Base-by-base conservation (phyloP, 176 grass and related monocot species). In the Lolium rigidum region DNA sequence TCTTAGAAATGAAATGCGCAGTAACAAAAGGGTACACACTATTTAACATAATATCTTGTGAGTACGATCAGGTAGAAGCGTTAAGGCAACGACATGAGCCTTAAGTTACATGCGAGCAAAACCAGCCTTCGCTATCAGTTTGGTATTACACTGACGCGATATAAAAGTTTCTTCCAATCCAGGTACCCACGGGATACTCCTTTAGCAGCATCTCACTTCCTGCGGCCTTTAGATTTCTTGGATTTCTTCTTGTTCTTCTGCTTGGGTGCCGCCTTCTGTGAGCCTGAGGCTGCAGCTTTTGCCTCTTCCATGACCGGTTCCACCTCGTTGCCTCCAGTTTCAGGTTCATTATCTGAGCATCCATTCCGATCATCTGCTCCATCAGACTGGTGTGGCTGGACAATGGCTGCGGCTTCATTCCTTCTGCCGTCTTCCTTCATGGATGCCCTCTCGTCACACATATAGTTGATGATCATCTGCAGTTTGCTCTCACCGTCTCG, bases 401-500 rank as follows among this genome's bases (percentile, higher is more conserved):
- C 37, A 72, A 2, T 28, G 31, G 54, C n/a, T 79, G 65, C 28
- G 6, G 16, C 10, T 52, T 71, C 62, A 26, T 20, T 82, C 70
- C n/a, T 67, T 79, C 11, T 69, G 15, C 12, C 48, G 15, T 20
- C 57, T 57, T 78, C 77, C 64, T 68, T 17, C 15, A 20, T 46
- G 0, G 66, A 86, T 3, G 55, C 39, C 69, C 35, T 77, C 28
- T 84, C 81, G 17, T 46, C 43, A 9, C 25, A 21, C 37, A 93
- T 17, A 35, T 68, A 39, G 49, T 56, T 54, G 65, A 90, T 68
- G 56, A 93, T 41, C 21, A 55, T 39, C 49, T 74, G 51, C 73
- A 93, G 11, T 61, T 82, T 90, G 7, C 25, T 84, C 56, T 82
- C 57, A 4, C 81, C 82, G 69, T 90, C 85, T 57, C 43, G 14